Evolutionary conservation across 1,284 basidiomycete genomes (phyloP).

Genomic region (Cutaneotrichosporon cyanovorans): DNA sequence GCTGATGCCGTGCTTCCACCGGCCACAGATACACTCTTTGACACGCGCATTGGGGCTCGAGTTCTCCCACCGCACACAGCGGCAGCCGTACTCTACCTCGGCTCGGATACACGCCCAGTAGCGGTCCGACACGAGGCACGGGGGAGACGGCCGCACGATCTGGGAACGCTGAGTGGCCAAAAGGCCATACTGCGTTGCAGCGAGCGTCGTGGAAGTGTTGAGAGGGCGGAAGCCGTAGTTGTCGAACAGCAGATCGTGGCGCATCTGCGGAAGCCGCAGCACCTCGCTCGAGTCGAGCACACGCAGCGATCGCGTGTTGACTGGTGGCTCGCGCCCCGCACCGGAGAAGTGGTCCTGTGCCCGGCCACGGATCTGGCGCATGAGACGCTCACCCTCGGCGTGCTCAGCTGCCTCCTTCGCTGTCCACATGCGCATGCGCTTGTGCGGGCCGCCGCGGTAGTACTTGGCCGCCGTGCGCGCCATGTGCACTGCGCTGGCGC

Average conservation of each 20-base stretch:
- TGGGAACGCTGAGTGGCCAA: constrained; percentile 20
- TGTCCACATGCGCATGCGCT: constrained; percentile 17
- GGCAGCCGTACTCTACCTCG: constrained; percentile 74
- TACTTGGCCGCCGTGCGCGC: constrained; percentile 13
- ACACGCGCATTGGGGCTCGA: constrained; percentile 43
- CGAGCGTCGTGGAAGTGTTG: constrained; percentile 57
- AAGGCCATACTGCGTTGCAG: constrained; percentile 35
- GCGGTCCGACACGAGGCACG: constrained; percentile 57
- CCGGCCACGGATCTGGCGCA: constrained; percentile 16
- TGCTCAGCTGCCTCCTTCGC: constrained; percentile 15
- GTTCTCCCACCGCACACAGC: constrained; percentile 67
- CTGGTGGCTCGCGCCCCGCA: constrained; percentile 53
- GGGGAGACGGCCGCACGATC: constrained; percentile 22
- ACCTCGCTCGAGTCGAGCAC: constrained; percentile 80
- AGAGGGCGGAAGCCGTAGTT: constrained; percentile 37
- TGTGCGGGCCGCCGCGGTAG: constrained; percentile 11
- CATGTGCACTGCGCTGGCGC: constrained; percentile 5
- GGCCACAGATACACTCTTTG: constrained; percentile 57
- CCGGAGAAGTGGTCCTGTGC: constrained; percentile 22
- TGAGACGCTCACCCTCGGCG: constrained; percentile 16
- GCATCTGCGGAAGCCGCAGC: constrained; percentile 78
- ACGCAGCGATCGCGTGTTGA: constrained; percentile 73
- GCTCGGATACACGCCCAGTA: constrained; percentile 77
- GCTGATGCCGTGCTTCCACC: constrained; percentile 31
- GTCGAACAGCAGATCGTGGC: constrained; percentile 87